Evolutionary conservation across 495 filamentous ascomycete species (phyloP).

Genomic region (Trichoderma reesei): DNA sequence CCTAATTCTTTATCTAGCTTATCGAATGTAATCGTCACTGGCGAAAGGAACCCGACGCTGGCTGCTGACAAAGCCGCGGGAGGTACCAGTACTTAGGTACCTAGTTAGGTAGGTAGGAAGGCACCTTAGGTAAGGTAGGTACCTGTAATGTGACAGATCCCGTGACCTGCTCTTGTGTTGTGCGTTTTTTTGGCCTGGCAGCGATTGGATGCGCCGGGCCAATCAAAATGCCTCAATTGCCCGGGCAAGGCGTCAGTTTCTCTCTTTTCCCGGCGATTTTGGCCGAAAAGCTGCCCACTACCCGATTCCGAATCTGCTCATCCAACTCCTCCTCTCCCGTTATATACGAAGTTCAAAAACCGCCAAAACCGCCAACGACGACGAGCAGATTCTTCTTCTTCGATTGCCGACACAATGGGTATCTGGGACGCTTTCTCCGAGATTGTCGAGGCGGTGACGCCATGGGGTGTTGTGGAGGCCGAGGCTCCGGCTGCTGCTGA

Average conservation of each 20-base stretch:
- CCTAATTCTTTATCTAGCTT: too few relatives aligned
- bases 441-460: conserved; percentile 44
- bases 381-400: too few relatives aligned
- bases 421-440: conserved; percentile 46
- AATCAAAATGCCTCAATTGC: conserved; percentile 39
- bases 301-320: conserved; percentile 16
- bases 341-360: conserved; percentile 17
- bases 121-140: too few relatives aligned
- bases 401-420: conserved; percentile 33
- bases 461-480: conserved; percentile 46
- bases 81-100: too few relatives aligned
- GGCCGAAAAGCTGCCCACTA: conserved; percentile 14
- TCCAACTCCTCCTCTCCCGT: conserved; percentile 17
- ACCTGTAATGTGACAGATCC: conserved; percentile 16
- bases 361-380: conserved; percentile 30
- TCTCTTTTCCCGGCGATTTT: conserved; percentile 20
- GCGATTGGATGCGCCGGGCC: conserved; percentile 16
- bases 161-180: too few relatives aligned
- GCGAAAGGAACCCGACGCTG: too few relatives aligned
- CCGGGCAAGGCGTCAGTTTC: too few relatives aligned
- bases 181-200: too few relatives aligned
- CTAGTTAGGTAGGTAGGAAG: too few relatives aligned
- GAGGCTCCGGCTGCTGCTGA: conserved; percentile 43
- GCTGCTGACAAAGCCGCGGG: background rate
- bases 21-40: too few relatives aligned